Percentiles rank a stretch among this genome's conserved stretches.
phyloP scores from a whole-genome alignment of 2,329 filamentous ascomycete species.

The Tolypocladium nubicola region DNA sequence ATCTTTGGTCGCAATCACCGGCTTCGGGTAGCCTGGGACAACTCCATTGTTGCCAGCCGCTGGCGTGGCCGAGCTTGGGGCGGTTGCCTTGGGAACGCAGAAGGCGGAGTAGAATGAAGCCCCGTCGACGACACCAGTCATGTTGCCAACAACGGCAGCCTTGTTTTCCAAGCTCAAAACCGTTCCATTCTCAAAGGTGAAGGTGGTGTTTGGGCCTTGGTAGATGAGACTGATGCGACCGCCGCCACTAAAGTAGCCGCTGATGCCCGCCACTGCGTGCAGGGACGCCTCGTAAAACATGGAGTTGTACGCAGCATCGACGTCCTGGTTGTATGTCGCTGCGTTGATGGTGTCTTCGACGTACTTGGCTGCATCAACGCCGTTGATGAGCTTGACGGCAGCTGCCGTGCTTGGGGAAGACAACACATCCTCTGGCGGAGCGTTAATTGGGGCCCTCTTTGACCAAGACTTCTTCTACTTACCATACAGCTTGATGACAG shows the following conservation, averaged over 20 bases:
- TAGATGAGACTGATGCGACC: constrained; percentile 17
- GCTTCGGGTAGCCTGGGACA: constrained; percentile 16
- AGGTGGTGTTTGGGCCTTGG: constrained; percentile 20
- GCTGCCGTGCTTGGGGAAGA: constrained; percentile 11
- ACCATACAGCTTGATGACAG: constrained; percentile 12
- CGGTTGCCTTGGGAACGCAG: constrained; percentile 12
- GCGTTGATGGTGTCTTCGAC: constrained; percentile 10
- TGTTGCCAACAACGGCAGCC: constrained; percentile 16
- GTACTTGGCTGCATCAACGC: constrained; percentile 11
- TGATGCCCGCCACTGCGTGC: constrained; percentile 5
- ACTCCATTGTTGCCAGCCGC: background rate
- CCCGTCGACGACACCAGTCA: constrained; percentile 20
- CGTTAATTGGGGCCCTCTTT: background rate
- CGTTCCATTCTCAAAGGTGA: constrained; percentile 27
- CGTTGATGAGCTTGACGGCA: constrained; percentile 16
- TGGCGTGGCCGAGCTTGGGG: background rate
- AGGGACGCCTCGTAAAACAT: constrained; percentile 21
- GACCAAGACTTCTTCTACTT: background rate
- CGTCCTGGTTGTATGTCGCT: constrained; percentile 12
- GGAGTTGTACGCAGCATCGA: constrained; percentile 24
- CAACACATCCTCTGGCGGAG: constrained; percentile 7
- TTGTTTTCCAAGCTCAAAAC: constrained; percentile 17
- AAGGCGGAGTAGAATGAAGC: constrained; percentile 22
- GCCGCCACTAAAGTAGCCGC: constrained; percentile 19
- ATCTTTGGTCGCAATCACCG: constrained; percentile 14